Base-by-base conservation (phyloP, 2,329 filamentous ascomycete species). In the Botrytis tulipae region DNA sequence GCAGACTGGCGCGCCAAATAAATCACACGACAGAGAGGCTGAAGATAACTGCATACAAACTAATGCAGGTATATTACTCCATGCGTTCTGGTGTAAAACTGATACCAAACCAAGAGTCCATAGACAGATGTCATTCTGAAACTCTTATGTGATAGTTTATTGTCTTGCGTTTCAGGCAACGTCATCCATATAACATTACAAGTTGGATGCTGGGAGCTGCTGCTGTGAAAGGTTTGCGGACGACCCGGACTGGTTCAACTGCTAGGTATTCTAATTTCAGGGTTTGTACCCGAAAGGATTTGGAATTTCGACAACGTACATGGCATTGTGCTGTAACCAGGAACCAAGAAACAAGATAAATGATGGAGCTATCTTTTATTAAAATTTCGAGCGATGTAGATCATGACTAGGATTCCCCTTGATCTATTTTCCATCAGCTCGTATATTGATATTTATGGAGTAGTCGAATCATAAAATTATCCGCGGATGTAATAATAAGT, bases 1-100 rank as follows among this genome's bases (percentile, higher is more conserved):
- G 71, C 71, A 44, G 16, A 51, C 10, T 69, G 54, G 42, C 71
- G 71, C 71, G 71, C 51, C 46, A 51, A 57, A 48, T 61, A 29
- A 42, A 69, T 68, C 51, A 12, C 42, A 44, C 37, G 48, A 35
- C 70, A n/a, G 40, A 60, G 66, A 68, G 51, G 63, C 71, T 69
- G 63, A 69, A 48, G 32, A 46, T 69, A 60, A 66, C 37, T 61
- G 35, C 54, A 70, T 62, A 32, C 71, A 67, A 63, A 54, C 22
- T 54, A 37, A 42, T 60, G 42, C 44, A 65, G 48, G 29, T 48
- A 57, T 40, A 69, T 40, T 37, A 54, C 35, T 67, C 46, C n/a
- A 40, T 25, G 40, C 37, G 25, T 40, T 32, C 48, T 51, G 69
- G 67, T 16, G 51, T 35, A 62, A 60, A 60, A 32, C 42, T n/a